Evolutionary conservation across 805 yeast genomes (phyloP), one percentile per base, ranked within the genome.

Genomic region (Kodamaea neixiangensis): DNA sequence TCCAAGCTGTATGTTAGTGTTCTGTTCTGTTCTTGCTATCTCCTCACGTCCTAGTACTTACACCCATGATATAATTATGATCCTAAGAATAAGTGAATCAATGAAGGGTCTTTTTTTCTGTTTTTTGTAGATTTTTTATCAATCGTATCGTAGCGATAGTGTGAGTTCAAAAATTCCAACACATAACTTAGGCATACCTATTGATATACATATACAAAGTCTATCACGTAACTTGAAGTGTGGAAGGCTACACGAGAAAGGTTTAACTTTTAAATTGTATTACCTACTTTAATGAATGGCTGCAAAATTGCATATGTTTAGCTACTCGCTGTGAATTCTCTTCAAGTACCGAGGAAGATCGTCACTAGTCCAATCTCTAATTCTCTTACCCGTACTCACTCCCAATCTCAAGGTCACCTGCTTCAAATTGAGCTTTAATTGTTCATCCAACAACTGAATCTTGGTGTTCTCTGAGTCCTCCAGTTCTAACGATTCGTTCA

Each of bases 301-400:
- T 25, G 31, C 31, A 25, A 25, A 25, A 9, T 5, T 25, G 11
- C 31, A 25, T 25, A 7, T 33, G 9, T 33, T 17, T n/a, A 35
- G 19, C 18, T 34, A 44, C 17, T 33, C 34, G 18, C 39, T 46
- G 29, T 54, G 65, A 5, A 71, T 48, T 51, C 78, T 58, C 60
- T 86, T 86, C 31, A 73, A 61, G n/a, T 73, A 64, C 40, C 67
- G 65, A 0, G 62, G 68, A 4, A 77, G 54, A 58, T 86, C 89
- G 13, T 69, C 79, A 41, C 68, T 71, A 3, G 82, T 71, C 92
- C 93, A 87, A 2, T 82, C 85, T 22, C 71, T 58, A 1, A 83
- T 61, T 65, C 92, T 78, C 59, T 86, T 86, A 49, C 77, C 80
- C 3, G 73, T 69, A 11, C 76, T 62, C 13, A 79, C 48, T 1